A percentile compares a stretch with the other conserved stretches of the same genome.
These are phyloP conservation scores for Phaeosphaeriaceae sp. DNA, from an alignment of 2,329 filamentous ascomycete genomes.

Conservation along the genomic window DNA sequence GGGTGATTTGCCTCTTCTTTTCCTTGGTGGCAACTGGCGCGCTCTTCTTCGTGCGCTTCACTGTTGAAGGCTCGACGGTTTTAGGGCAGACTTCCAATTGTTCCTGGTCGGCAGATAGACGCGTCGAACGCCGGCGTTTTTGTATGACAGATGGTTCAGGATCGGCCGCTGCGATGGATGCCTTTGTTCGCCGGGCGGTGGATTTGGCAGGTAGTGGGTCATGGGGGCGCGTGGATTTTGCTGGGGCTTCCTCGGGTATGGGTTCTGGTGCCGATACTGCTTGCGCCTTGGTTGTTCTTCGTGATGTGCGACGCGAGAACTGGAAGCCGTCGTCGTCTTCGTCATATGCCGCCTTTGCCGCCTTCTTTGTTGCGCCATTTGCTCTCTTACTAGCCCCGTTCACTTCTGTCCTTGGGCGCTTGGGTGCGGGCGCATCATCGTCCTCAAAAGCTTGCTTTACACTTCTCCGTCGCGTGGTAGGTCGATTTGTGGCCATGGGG, in stretches of 20 bases:
- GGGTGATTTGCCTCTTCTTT: constrained; percentile 38
- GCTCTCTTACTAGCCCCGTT: constrained; percentile 46
- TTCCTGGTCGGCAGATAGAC: constrained; percentile 53
- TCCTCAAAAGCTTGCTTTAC: constrained; percentile 53
- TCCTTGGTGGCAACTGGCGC: constrained; percentile 32
- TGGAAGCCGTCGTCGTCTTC: constrained; percentile 57
- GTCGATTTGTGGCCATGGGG: constrained; percentile 55
- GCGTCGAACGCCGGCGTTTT: constrained; percentile 52
- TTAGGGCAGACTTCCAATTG: constrained; percentile 36
- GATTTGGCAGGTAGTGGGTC: constrained; percentile 17
- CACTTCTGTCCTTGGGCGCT: constrained; percentile 50
- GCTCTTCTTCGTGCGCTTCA: constrained; percentile 43
- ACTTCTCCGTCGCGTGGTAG: constrained; percentile 54
- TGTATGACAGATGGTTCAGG: constrained; percentile 32
- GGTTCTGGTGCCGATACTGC: constrained; percentile 33
- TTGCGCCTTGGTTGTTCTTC: constrained; percentile 45
- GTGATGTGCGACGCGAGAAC: constrained; percentile 52
- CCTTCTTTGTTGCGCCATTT: constrained; percentile 45
- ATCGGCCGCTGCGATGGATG: constrained; percentile 28
- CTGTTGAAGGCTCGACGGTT: constrained; percentile 28
- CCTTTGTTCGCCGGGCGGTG: constrained; percentile 39
- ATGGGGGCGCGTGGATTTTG: constrained; percentile 26
- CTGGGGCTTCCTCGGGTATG: constrained; percentile 36
- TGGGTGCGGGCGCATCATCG: constrained; percentile 53
- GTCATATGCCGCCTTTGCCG: constrained; percentile 51